A percentile compares a stretch with the other conserved stretches of the same genome.
Conservation (phyloP, 2,329 filamentous ascomycete genomes). For the Colletotrichum scovillei region DNA sequence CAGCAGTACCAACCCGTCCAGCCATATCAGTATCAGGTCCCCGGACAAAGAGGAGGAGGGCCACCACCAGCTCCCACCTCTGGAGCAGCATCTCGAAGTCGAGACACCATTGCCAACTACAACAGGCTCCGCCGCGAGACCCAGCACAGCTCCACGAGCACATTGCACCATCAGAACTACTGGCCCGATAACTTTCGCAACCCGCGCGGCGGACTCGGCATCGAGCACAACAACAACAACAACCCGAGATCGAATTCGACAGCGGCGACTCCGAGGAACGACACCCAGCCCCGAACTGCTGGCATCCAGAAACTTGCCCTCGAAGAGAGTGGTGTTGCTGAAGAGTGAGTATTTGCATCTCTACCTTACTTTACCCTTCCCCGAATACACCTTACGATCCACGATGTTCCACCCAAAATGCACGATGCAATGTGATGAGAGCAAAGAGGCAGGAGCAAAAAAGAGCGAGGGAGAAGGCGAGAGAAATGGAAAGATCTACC, state of each 20-base stretch:
- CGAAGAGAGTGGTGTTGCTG: background rate
- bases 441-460: too few species aligned
- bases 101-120: slow-evolving; percentile 11
- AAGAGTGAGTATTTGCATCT: slow-evolving; percentile 7
- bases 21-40: slow-evolving; percentile 1
- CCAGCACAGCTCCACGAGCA: slow-evolving; percentile 11
- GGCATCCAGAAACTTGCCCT: background rate
- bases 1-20: background rate
- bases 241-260: background rate
- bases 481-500: background rate
- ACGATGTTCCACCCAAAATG: background rate
- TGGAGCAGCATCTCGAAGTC: background rate
- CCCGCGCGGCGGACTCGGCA: slow-evolving; percentile 19
- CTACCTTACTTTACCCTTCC: too few species aligned
- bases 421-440: too few species aligned
- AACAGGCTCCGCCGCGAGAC: slow-evolving; percentile 14
- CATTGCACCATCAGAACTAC: slow-evolving; percentile 17
- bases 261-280: slow-evolving; percentile 9
- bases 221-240: slow-evolving; percentile 2
- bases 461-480: too few species aligned
- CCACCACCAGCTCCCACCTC: background rate
- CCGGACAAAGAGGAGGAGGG: background rate
- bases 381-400: background rate
- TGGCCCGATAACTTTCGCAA: slow-evolving; percentile 29
- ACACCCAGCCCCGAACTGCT: slow-evolving; percentile 5